Base-by-base conservation (phyloP, 768 basidiomycete species). In the Kwoniella dendrophila region DNA sequence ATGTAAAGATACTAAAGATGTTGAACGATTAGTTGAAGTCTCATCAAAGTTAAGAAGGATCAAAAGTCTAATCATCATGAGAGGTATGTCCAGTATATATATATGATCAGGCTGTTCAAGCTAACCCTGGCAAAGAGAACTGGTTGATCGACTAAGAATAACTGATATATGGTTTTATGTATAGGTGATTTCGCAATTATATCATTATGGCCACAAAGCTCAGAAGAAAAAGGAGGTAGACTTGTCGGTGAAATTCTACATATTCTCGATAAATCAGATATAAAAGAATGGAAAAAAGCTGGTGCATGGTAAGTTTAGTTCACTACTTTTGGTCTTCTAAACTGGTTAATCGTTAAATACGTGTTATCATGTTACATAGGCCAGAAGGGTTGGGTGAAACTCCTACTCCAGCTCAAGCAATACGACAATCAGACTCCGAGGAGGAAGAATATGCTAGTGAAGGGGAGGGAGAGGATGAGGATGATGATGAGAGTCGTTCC, bases 381-480 rank as follows among this genome's bases (percentile, higher is more conserved):
- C 67, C 70, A 6, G 67, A 66, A 66, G 70, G 64, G 27, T 67
- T 69, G 20, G 67, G 69, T 1, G 69, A 67, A 45, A 16, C 38
- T 49, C 0, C 58, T 34, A 26, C 79, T 1, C 61, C 79, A 38
- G 72, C 67, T 48, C 29, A 70, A 56, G 51, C 44, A 29, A 36
- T 34, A 22, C 2, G 26, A n/a, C 32, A 40, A 20, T 50, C 54
- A 10, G 83, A 84, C 7, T 80, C 80, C 4, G 83, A 80, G 16
- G 60, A 64, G 24, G 51, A 62, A 10, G 53, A 33, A 2, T 58
- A 61, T 2, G 27, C 59, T 2, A 52, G 56, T 12, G 49, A 58
- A 14, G 64, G 56, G 33, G 36, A 47, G 18, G 55, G 56, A 0
- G 64, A 63, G 3, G 55, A 60, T 7, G 58, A 50, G 0, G 36